Evolutionary conservation across 208 protist species (phyloP), one percentile per base, ranked within the genome.

Genomic region (Wallacemonas rigidus): DNA sequence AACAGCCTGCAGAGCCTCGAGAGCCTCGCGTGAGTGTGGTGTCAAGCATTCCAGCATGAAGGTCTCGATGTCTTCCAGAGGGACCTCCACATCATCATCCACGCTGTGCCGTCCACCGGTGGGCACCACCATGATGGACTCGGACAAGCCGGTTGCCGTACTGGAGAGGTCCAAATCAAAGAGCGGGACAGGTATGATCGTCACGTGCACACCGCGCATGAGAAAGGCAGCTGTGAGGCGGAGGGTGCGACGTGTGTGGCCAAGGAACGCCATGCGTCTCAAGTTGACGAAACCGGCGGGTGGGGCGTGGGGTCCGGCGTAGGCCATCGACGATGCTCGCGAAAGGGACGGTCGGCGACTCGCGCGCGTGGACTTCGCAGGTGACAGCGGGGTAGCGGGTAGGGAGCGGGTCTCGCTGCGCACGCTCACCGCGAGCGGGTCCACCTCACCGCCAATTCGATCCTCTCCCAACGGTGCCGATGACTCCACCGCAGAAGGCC

Each of bases 151-250:
- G 26, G 26, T 26, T 26, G 26, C 26, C 26, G 26, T 26, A 26
- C 26, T 26, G 36, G 5, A 7, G 26, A 15, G 36, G 14, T 8
- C 60, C 45, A 50, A 14, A 65, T 48, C 60, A 17, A 65, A 65
- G 41, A 65, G 41, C 6, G 60, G 15, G 12, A 65, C 43, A 8
- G 60, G 60, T 3, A 70, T 38, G 17, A 70, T 60, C 3, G 65
- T 48, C 11, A 70, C 65, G 38, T 70, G 38, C 38, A 60, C 11
- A 0, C 65, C 65, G 0, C 67, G 3, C 57, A 67, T 67, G 44
- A 74, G 39, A n/a, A 67, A 74, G 15, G 45, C 43, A 8, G 70
- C 70, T 2, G 60, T 63, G 38, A 53, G 51, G 7, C 70, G 70
- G 17, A 74, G 58, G 45, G 41, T 50, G 12, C 44, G 47, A 11